A percentile compares a stretch with the other conserved stretches of the same genome.
phyloP scores from a whole-genome alignment of 306 rosid genomes.

The Psophocarpus tetragonolobus region DNA sequence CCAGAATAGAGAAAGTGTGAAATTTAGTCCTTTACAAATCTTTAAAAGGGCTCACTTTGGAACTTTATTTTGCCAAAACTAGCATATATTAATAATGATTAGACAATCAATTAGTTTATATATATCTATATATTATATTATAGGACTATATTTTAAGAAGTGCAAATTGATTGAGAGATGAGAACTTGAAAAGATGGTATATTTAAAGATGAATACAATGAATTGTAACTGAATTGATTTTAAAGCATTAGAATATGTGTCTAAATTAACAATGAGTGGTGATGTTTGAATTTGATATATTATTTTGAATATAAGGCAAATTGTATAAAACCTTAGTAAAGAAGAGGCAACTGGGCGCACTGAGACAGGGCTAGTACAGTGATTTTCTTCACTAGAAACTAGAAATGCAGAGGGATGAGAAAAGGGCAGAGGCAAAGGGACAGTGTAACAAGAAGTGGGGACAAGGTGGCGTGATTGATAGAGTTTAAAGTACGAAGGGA shows the following conservation, averaged over 20 bases:
- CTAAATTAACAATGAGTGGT: not conserved
- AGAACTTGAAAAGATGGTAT: not conserved
- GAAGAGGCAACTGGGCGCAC: not conserved
- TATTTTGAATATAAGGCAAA: not conserved
- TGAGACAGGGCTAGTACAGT: not conserved
- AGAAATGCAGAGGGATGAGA: not conserved
- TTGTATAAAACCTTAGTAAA: not conserved
- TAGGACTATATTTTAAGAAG: too few species aligned
- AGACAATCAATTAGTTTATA: not conserved
- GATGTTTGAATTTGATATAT: not conserved
- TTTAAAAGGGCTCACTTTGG: not conserved
- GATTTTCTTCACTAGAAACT: not conserved
- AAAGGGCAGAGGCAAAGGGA: slow-evolving; percentile 15
- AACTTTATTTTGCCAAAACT: not conserved
- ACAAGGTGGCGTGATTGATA: slow-evolving; percentile 10
- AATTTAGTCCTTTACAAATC: not conserved
- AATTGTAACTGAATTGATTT: not conserved
- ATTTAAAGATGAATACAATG: not conserved
- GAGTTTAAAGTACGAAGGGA: slow-evolving; percentile 39
- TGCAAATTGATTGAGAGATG: not conserved
- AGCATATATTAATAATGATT: not conserved
- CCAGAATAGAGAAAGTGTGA: not conserved
- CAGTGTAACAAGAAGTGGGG: slow-evolving; percentile 24
- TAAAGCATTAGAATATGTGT: not conserved
- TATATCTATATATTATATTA: too few species aligned